Evolutionary conservation across 1,139 yeast genomes (phyloP), one percentile per base, ranked within the genome.

Genomic region (Pichia sp.): DNA sequence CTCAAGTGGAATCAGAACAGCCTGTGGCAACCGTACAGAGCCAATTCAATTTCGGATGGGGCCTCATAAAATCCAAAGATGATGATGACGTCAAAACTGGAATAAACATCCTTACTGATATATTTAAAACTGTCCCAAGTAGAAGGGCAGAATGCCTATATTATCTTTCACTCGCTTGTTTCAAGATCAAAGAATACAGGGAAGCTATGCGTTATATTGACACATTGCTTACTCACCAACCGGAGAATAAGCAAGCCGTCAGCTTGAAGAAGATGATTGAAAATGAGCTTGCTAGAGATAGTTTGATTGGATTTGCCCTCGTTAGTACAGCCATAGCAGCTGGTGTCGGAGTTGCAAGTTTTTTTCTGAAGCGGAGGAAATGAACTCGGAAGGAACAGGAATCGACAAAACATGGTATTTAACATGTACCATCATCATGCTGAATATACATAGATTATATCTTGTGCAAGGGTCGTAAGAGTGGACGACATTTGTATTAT

Each of bases 1-100:
- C 79, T 50, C 96, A 88, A 50, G 85, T 86, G 31, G 74, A 77
- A 24, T 67, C 81, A 2, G 98, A 93, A 56, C 79, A 83, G 27
- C 94, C 93, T 9, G 66, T 72, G 34, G 88, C 86, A 1, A 69
- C 87, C 0, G 69, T 85, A 0, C 96, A 86, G 57, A 81, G 96
- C 4, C 73, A 77, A 41, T 93, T 93, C 68, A 93, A 91, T 59
- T 85, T 84, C 52, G 94, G 96, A 1, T 93, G 99, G 98, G 98
- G 94, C 1, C 65, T 91, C 37, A 74, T 93, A 44, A 87, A 87
- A 55, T 77, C 94, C 5, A 66, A 67, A 18, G 68, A 67, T 33
- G 79, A 83, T 42, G 94, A 85, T 53, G 45, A 44, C 31, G 38
- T 42, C 6, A 72, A 79, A 47, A 68, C 79, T 37, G 99, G 97